A percentile compares a stretch with the other conserved stretches of the same genome.
Evolutionary conservation across 306 rosid species (phyloP).

Genomic region (Oemleria cerasiformis): DNA sequence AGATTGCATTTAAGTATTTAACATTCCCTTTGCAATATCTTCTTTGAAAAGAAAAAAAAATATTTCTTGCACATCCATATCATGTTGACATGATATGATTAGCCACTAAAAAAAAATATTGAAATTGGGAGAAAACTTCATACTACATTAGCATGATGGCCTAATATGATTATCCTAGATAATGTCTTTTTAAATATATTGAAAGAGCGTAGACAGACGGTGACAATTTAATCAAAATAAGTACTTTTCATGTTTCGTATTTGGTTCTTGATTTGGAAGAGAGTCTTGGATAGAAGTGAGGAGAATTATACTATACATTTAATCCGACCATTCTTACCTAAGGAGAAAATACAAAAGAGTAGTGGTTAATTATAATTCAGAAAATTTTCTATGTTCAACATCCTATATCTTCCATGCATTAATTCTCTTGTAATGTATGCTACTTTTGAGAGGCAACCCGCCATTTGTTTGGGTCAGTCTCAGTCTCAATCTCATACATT

Average conservation of each 20-base stretch:
- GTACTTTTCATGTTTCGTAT: no score
- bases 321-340: no score
- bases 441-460: background rate
- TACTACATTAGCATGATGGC: background rate
- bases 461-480: background rate
- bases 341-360: no score
- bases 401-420: no score
- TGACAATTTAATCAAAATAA: background rate
- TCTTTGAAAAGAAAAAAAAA: no score
- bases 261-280: no score
- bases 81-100: no score
- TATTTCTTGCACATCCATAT: background rate
- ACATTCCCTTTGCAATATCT: background rate
- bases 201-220: no score
- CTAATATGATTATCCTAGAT: background rate
- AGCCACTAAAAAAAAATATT: background rate
- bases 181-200: background rate
- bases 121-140: background rate
- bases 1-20: background rate
- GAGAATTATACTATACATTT: no score
- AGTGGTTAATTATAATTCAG: no score
- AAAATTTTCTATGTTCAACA: no score
- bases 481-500: background rate
- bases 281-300: no score
- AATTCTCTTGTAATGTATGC: background rate